Conservation (phyloP, 1,284 basidiomycete species). For the Heterobasidion irregulare region DNA sequence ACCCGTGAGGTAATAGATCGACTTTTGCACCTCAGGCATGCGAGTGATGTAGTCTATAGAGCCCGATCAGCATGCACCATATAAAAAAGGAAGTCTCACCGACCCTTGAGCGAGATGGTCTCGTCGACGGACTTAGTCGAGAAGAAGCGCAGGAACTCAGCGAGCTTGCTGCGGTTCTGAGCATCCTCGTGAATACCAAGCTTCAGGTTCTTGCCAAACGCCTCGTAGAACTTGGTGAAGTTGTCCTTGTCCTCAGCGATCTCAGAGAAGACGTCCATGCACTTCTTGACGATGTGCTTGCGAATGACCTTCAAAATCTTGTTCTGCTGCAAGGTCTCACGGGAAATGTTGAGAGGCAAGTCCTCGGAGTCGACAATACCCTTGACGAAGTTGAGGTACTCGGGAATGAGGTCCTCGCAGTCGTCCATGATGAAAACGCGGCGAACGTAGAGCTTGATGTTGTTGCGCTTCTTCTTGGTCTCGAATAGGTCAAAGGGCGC, state of each 20-base stretch:
- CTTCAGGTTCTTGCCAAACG: constrained; percentile 97
- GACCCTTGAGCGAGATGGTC: constrained; percentile 89
- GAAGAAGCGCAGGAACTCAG: constrained; percentile 98
- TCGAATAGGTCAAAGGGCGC: constrained; percentile 99
- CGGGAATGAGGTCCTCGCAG: constrained; percentile 99
- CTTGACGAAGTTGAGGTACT: constrained; percentile 99
- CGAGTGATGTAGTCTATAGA: constrained; percentile 93
- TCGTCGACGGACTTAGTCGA: constrained; percentile 95
- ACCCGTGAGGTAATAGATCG: constrained; percentile 99
- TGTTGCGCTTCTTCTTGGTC: constrained; percentile 99
- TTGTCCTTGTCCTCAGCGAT: constrained; percentile 99
- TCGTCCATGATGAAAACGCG: constrained; percentile 99
- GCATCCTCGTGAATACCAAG: constrained; percentile 99
- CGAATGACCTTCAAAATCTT: constrained; percentile 99
- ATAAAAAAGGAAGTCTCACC: constrained; percentile 14
- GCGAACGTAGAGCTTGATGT: constrained; percentile 99
- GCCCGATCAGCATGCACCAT: constrained; percentile 4
- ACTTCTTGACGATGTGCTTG: constrained; percentile 99
- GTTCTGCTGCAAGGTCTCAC: constrained; percentile 99
- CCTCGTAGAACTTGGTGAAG: constrained; percentile 95
- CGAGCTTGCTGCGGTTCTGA: constrained; percentile 98
- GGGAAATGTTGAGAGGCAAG: constrained; percentile 98
- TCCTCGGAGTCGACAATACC: constrained; percentile 99
- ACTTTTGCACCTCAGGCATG: constrained; percentile 99
- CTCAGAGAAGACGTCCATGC: constrained; percentile 91